These are phyloP conservation scores for Trichoderma pleuroti DNA, from an alignment of 2,329 filamentous ascomycete genomes.

Conservation along the genomic window DNA sequence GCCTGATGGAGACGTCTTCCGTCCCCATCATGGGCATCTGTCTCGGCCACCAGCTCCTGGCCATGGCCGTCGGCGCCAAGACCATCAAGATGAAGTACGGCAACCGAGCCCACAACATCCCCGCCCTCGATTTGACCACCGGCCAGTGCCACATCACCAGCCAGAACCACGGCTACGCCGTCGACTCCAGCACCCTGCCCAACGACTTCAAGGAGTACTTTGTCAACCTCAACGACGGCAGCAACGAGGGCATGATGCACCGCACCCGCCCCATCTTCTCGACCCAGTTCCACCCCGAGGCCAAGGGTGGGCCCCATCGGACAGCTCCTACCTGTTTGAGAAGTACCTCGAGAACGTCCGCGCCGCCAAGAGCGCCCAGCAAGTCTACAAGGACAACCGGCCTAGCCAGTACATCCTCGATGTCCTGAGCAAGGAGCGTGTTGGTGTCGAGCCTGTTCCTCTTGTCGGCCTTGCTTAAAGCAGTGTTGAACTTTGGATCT, in stretches of 20 bases:
- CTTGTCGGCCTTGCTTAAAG: slow-evolving; percentile 49
- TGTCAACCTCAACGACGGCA: slow-evolving; percentile 94
- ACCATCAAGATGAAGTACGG: slow-evolving; percentile 99
- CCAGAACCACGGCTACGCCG: slow-evolving; percentile 97
- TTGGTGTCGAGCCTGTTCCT: slow-evolving; percentile 71
- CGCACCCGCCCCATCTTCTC: slow-evolving; percentile 95
- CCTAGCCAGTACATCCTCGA: slow-evolving; percentile 87
- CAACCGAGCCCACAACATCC: slow-evolving; percentile 98
- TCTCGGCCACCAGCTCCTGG: slow-evolving; percentile 92
- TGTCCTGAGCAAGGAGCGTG: slow-evolving; percentile 87
- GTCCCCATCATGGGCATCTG: slow-evolving; percentile 98
- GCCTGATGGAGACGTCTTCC: slow-evolving; percentile 86
- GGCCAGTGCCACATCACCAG: slow-evolving; percentile 98
- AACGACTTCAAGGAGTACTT: slow-evolving; percentile 97
- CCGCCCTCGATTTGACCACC: slow-evolving; percentile 87
- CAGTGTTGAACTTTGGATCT: not conserved
- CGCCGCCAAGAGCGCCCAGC: slow-evolving; percentile 82
- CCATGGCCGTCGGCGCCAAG: slow-evolving; percentile 79
- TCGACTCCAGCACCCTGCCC: slow-evolving; percentile 78
- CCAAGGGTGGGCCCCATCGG: slow-evolving; percentile 95
- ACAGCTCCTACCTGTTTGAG: slow-evolving; percentile 94
- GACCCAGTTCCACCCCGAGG: slow-evolving; percentile 98
- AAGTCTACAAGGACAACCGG: slow-evolving; percentile 77
- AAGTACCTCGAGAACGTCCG: slow-evolving; percentile 88
- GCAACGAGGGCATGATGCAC: slow-evolving; percentile 97